phyloP scores from a whole-genome alignment of 1,139 yeast species.

The Yamadazyma triangularis region DNA sequence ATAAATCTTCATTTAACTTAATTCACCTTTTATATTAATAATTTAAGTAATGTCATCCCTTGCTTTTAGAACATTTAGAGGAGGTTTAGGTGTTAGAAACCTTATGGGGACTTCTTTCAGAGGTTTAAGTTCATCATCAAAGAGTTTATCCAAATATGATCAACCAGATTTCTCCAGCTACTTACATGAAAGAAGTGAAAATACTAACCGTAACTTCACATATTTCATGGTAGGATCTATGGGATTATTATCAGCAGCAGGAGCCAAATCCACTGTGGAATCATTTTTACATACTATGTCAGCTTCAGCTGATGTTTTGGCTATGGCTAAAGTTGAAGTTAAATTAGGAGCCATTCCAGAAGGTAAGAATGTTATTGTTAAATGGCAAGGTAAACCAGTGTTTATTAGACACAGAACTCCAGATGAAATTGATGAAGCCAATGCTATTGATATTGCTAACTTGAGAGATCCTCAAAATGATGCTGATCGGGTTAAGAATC shows the following conservation, averaged over 20 bases:
- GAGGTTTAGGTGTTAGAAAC: constrained; percentile 31
- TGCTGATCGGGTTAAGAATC: constrained; percentile 90
- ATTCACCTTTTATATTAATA: too few relatives aligned
- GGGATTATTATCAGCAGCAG: constrained; percentile 92
- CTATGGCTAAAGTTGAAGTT: constrained; percentile 99
- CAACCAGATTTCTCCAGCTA: constrained; percentile 89
- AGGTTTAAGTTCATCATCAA: constrained; percentile 43
- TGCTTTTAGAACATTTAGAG: constrained; percentile 29
- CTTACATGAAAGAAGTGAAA: constrained; percentile 69
- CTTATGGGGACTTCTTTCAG: constrained; percentile 14
- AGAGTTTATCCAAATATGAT: constrained; percentile 69
- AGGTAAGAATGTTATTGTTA: constrained; percentile 96
- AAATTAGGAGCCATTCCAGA: constrained; percentile 91
- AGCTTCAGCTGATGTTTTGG: constrained; percentile 98
- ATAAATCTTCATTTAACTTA: neutral
- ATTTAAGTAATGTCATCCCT: constrained; percentile 20
- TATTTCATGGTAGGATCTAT: constrained; percentile 98
- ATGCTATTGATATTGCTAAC: constrained; percentile 62
- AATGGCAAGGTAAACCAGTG: constrained; percentile 99
- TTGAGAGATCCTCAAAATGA: constrained; percentile 96
- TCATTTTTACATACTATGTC: constrained; percentile 90
- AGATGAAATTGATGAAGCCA: constrained; percentile 92
- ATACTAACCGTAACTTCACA: constrained; percentile 77
- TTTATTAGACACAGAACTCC: constrained; percentile 98
- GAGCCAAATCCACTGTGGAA: constrained; percentile 97